Base-by-base conservation (phyloP, 306 rosid species). In the Citrullus colocynthis region DNA sequence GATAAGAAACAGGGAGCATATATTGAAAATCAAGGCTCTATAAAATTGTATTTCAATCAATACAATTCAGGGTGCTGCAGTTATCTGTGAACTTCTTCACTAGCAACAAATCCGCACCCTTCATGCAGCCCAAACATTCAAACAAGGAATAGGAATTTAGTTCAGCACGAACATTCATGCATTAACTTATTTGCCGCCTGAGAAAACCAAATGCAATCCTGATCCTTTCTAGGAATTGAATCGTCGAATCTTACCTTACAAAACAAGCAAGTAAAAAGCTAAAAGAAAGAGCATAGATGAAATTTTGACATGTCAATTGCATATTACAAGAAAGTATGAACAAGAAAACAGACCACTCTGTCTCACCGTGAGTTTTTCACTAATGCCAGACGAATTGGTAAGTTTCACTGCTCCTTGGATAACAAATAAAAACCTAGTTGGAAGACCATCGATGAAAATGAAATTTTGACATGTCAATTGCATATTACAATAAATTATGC, bases 361-460 rank as follows among this genome's bases (percentile, higher is more conserved):
- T 69, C 82, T 81, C 74, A 95, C 99, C 89, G 67, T 81, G 80
- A 95, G 82, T 83, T 75, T 58, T 76, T 85, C 82, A 73, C 79
- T 79, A 64, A 9, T 37, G 30, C 85, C 86, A 77, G 90, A 75
- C 57, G 77, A 82, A 81, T 80, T 71, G 30, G 85, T 78, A 70
- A 95, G 87, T 20, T 80, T 85, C 79, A 90, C 83, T 65, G 82
- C 82, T 81, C 99, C 99, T 69, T 89, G 87, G 79, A 95, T 87
- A 82, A 95, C 97, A 89, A 95, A 95, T 84, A 95, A 75, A 66
- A 95, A 89, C 84, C 99, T 95, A 81, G 78, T 17, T 48, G 69
- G 77, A 82, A 10, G 75, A 80, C 82, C 77, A 87, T 52, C 71
- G 2, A 84, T 76, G 32, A 54, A 82, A 82, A 55, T 3, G 6